A percentile compares a stretch with the other conserved stretches of the same genome.
phyloP scores from a whole-genome alignment of 2,329 filamentous ascomycete genomes.

The Sphaerostilbella broomeana region DNA sequence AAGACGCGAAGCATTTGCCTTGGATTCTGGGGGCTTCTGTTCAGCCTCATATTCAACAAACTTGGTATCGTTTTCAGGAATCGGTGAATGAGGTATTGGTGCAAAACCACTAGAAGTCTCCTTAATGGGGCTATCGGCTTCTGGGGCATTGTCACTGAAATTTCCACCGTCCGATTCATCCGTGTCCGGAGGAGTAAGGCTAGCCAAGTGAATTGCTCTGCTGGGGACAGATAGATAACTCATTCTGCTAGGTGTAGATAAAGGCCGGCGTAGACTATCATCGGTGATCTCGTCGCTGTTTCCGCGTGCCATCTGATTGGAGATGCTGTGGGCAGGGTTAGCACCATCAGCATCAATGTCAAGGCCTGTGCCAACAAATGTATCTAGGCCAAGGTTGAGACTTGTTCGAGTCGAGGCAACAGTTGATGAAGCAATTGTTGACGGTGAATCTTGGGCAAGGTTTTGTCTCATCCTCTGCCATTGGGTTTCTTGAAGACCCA shows the following conservation, averaged over 20 bases:
- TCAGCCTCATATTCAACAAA: no score
- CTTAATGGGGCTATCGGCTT: background rate
- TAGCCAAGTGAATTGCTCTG: slow-evolving; percentile 34
- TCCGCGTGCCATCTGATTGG: no score
- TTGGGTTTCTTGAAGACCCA: slow-evolving; percentile 52
- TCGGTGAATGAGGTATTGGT: no score
- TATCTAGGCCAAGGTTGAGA: no score
- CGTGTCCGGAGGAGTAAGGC: slow-evolving; percentile 50
- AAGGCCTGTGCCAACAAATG: no score
- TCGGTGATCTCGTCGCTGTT: no score
- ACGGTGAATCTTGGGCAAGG: slow-evolving; percentile 45
- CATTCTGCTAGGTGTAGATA: slow-evolving; percentile 16
- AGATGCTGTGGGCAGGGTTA: no score
- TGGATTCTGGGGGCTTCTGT: no score
- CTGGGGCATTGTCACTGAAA: slow-evolving; percentile 18
- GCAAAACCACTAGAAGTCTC: background rate
- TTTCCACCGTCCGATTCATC: slow-evolving; percentile 39
- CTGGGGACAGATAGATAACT: slow-evolving; percentile 30
- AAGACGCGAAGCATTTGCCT: no score
- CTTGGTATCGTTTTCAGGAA: no score
- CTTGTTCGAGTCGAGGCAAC: no score
- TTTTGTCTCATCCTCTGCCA: slow-evolving; percentile 54
- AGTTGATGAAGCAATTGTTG: slow-evolving; percentile 34
- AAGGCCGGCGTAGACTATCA: slow-evolving; percentile 5
- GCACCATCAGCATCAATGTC: no score